phyloP scores from a whole-genome alignment of 2,329 filamentous ascomycete species.

The Apiospora aurea region DNA sequence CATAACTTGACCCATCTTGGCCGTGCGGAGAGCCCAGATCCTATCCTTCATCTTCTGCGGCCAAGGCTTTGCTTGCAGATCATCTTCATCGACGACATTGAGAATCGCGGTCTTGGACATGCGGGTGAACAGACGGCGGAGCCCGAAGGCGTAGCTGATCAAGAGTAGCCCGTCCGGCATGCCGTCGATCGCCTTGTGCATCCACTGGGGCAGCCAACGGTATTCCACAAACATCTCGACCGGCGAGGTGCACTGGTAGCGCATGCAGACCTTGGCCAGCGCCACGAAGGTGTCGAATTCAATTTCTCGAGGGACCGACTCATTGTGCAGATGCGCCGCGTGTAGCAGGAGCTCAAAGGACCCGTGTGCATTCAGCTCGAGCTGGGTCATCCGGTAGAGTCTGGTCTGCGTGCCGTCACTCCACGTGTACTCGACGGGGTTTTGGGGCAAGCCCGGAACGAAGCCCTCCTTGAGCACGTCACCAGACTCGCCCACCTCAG shows the following conservation, averaged over 20 bases:
- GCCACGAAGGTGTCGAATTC: conserved; percentile 58
- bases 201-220: conserved; percentile 60
- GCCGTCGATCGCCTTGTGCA: conserved; percentile 54
- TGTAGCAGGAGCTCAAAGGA: conserved; percentile 56
- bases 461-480: neutral
- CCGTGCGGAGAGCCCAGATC: conserved; percentile 55
- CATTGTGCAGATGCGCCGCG: conserved; percentile 58
- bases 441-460: conserved; percentile 36
- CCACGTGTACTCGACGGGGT: conserved; percentile 46
- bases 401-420: conserved; percentile 53
- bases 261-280: conserved; percentile 57
- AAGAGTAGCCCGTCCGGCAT: conserved; percentile 58
- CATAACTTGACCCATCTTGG: conserved; percentile 59
- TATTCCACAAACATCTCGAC: conserved; percentile 59
- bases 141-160: conserved; percentile 61
- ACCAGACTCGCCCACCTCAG: conserved; percentile 34
- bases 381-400: conserved; percentile 61
- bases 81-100: conserved; percentile 51
- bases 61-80: conserved; percentile 53
- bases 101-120: conserved; percentile 58
- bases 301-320: conserved; percentile 54
- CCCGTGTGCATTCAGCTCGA: conserved; percentile 50
- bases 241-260: conserved; percentile 59
- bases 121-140: conserved; percentile 55
- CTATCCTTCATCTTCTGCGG: conserved; percentile 55